Evolutionary conservation across 768 basidiomycete species (phyloP).

Genomic region (Xerocomus brunneocitrinus): DNA sequence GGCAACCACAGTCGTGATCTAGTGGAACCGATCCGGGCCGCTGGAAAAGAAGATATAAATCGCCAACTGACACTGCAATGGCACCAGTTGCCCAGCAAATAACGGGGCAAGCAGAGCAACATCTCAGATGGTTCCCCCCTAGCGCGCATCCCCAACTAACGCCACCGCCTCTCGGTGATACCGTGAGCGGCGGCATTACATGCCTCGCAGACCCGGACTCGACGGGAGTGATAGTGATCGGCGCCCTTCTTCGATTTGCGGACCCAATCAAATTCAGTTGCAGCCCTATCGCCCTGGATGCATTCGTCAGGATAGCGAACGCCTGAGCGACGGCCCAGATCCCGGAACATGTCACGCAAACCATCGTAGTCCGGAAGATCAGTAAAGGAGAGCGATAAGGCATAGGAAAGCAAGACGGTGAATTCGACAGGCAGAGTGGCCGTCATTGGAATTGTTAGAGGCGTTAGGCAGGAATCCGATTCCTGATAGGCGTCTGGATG

Average conservation of each 20-base stretch:
- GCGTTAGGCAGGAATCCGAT: conserved; percentile 5
- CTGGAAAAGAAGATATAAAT: conserved; percentile 1
- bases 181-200: conserved; percentile 29
- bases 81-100: neutral
- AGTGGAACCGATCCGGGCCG: neutral
- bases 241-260: conserved; percentile 31
- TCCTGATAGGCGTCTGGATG: conserved; percentile 14
- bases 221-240: conserved; percentile 20
- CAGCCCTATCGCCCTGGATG: conserved; percentile 12
- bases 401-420: conserved; percentile 72
- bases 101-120: neutral
- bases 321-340: conserved; percentile 49
- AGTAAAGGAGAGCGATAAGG: conserved; percentile 78
- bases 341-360: conserved; percentile 66
- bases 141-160: conserved; percentile 9
- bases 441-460: conserved; percentile 50
- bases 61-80: neutral
- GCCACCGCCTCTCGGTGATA: conserved; percentile 24
- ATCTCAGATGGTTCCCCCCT: conserved; percentile 3
- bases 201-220: conserved; percentile 31
- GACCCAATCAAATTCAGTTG: conserved; percentile 43
- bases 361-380: conserved; percentile 89
- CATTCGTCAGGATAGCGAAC: conserved; percentile 35
- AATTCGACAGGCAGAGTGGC: conserved; percentile 78
- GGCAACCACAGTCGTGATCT: conserved; percentile 1